These are phyloP conservation scores for Coniochaeta ligniaria DNA, from an alignment of 2,329 filamentous ascomycete genomes.

Conservation along the genomic window DNA sequence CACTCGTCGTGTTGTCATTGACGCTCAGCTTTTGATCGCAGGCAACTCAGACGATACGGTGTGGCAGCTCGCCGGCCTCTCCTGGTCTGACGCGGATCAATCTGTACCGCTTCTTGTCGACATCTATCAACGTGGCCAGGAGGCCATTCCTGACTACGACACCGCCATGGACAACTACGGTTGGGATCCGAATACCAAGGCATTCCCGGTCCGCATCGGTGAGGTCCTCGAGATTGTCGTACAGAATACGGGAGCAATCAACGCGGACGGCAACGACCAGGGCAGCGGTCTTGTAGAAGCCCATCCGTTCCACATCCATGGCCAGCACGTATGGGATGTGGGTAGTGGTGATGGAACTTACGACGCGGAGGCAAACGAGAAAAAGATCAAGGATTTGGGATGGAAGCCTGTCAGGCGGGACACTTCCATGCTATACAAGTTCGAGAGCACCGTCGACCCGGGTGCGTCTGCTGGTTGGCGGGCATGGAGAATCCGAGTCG, in stretches of 20 bases:
- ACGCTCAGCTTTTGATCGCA: conserved; percentile 30
- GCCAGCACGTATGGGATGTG: conserved; percentile 45
- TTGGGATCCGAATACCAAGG: conserved; percentile 42
- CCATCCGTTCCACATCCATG: conserved; percentile 50
- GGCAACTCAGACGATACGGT: conserved; percentile 21
- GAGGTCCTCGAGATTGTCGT: conserved; percentile 49
- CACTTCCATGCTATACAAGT: conserved; percentile 50
- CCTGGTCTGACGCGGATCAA: conserved; percentile 32
- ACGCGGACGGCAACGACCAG: conserved; percentile 18
- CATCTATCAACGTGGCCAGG: conserved; percentile 41
- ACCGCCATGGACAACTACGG: conserved; percentile 40
- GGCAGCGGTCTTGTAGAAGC: conserved; percentile 24
- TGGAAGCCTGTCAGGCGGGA: conserved; percentile 32
- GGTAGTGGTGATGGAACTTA: conserved; percentile 47
- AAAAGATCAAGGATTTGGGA: conserved; percentile 20
- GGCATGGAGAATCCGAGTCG: conserved; percentile 46
- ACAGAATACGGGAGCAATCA: conserved; percentile 24
- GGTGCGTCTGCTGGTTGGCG: conserved; percentile 47
- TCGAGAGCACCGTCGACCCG: conserved; percentile 30
- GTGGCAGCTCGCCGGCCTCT: conserved; percentile 33
- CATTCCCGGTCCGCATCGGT: conserved; percentile 46
- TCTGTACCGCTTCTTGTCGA: conserved; percentile 40
- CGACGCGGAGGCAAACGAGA: conserved; percentile 40
- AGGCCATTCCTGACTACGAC: conserved; percentile 40
- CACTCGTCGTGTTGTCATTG: conserved; percentile 40